Base-by-base conservation (phyloP, 177 flowering plant species). In the Vitis hybrid region DNA sequence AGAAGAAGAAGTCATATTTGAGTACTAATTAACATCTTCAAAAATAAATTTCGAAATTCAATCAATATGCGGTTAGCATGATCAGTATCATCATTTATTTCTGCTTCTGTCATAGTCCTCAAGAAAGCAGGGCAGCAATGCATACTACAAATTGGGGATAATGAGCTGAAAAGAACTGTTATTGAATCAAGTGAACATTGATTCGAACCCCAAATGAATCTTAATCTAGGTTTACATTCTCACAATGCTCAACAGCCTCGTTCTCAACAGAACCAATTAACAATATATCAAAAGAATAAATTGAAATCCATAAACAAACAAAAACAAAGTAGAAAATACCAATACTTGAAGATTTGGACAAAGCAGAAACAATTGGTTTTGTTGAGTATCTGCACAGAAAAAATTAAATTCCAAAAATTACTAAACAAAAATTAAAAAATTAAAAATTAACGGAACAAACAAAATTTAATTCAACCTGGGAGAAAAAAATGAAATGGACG, bases 311-410 rank as follows among this genome's bases (percentile, higher is more conserved):
- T 55, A 22, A 19, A 16, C 16, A n/a, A 62, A n/a, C 8, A 2
- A 50, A 57, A 57, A 48, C 22, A 12, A 33, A 19, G 15, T 13
- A 26, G 12, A 16, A 64, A 53, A 56, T 72, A 78, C 83, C 84
- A 70, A 39, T 60, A n/a, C 21, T 11, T 2, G 77, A 73, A 55
- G 76, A 69, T 65, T 77, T 69, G 7, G 73, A 75, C 67, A 79
- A 65, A 3, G 79, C 74, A 66, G 80, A 80, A 53, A 68, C 73
- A 61, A 69, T 49, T 31, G 76, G 65, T 60, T 58, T 67, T 10
- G 68, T 39, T 3, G 84, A 67, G 61, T 45, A 72, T 72, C 88
- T 83, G 72, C 67, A 65, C 16, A 58, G 1, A 11, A 29, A 49
- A 14, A 21, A 55, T 1, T 51, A 14, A 18, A 68, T 21, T 19